Evolutionary conservation across 2,329 filamentous ascomycete genomes (phyloP), one percentile per base, ranked within the genome.

Genomic region (Leptoxyphium fumago): DNA sequence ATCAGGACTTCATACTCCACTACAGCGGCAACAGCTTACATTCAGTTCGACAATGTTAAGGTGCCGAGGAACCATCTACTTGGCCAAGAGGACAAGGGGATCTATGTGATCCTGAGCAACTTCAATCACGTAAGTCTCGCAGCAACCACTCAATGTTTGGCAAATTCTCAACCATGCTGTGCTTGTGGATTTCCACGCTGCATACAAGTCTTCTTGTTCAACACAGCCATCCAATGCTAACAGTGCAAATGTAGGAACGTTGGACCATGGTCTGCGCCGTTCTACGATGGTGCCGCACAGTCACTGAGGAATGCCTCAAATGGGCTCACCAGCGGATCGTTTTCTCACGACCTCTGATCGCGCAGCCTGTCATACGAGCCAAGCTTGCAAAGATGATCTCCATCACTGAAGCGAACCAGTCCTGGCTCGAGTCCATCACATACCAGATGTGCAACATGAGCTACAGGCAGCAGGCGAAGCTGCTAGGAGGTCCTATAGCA

Each of bases 301-400:
- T 89, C 11, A 78, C 85, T 10, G 84, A 93, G 61, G 85, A 93
- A 60, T 89, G 79, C 55, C 67, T 93, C 50, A 91, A 91, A 62
- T 94, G 87, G 86, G 73, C 79, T 29, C 85, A 91, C 67, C 87
- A 94, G 65, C 79, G 85, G 41, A 71, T 87, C 21, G 84, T 93
- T 51, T 91, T 91, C 59, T 77, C 77, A 58, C 89, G 89, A 70
- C 79, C 79, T 26, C 72, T 93, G 36, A 81, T 89, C 51, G 79
- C 86, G 56, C 84, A 93, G 57, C 83, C 85, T 18, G 83, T 85
- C 39, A 88, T 93, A 55, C 74, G 67, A 26, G 79, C 84, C 57
- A 93, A 93, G 78, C 76, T 93, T 45, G 85, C 85, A 48, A 84
- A 84, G 60, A 91, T 93, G 84, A 91, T 93, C 52, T 77, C 82